Percentiles rank a stretch among this genome's conserved stretches.
phyloP scores from a whole-genome alignment of 495 filamentous ascomycete genomes.

The Talaromyces ruber region DNA sequence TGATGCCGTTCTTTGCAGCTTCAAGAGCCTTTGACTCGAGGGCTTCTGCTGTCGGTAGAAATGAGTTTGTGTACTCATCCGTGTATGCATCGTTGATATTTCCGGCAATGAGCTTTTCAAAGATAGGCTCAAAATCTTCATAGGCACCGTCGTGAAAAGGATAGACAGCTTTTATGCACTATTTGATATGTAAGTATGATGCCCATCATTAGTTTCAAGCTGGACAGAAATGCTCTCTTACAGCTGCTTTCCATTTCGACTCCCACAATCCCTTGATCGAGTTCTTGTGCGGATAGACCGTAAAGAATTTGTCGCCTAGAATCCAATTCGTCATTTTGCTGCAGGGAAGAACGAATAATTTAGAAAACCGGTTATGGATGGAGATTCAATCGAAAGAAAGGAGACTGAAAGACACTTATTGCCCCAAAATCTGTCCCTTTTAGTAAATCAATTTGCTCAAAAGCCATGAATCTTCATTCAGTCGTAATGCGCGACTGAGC shows the following conservation, averaged over 20 bases:
- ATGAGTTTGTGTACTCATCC: constrained; percentile 54
- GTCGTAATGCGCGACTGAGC: neutral
- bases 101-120: constrained; percentile 52
- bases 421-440: neutral
- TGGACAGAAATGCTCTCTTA: constrained; percentile 20
- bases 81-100: constrained; percentile 56
- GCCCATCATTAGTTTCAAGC: neutral
- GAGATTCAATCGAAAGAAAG: neutral
- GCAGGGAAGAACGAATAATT: neutral
- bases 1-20: constrained; percentile 32
- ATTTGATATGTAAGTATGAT: constrained; percentile 8
- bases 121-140: constrained; percentile 69
- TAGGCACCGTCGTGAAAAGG: constrained; percentile 68
- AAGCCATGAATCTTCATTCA: neutral
- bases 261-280: constrained; percentile 70
- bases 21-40: constrained; percentile 42
- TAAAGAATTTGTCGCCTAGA: constrained; percentile 27
- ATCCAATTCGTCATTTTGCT: constrained; percentile 19
- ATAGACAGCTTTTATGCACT: constrained; percentile 59
- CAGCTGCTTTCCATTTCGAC: constrained; percentile 68
- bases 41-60: constrained; percentile 46
- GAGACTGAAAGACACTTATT: neutral
- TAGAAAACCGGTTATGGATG: neutral
- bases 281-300: constrained; percentile 52
- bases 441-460: neutral